Evolutionary conservation across 164 flowering plant genomes (phyloP).

Genomic region (Buxus sempervirens): DNA sequence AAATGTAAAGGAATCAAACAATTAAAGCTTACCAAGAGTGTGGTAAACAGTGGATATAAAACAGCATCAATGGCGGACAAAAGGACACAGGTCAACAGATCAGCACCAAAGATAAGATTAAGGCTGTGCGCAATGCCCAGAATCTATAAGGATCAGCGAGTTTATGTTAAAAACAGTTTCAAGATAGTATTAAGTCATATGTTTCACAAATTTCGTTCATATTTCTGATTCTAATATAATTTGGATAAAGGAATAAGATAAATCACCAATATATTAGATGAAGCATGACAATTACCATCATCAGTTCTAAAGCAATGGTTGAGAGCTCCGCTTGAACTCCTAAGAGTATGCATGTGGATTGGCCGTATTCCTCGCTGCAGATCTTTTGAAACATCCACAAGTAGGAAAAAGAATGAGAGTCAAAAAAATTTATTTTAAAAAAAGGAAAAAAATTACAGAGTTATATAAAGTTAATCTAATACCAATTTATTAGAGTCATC

Average conservation of each 20-base stretch:
- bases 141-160: slow-evolving; percentile 40
- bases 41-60: slow-evolving; percentile 58
- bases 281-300: slow-evolving; percentile 52
- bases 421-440: too few relatives aligned
- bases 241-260: background rate
- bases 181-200: background rate
- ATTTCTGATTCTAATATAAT: background rate
- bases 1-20: background rate
- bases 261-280: background rate
- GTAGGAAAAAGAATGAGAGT: background rate
- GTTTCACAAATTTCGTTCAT: background rate
- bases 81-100: slow-evolving; percentile 58
- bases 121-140: slow-evolving; percentile 84
- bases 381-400: slow-evolving; percentile 43
- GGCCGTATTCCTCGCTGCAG: slow-evolving; percentile 79
- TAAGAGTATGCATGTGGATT: slow-evolving; percentile 54
- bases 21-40: slow-evolving; percentile 49
- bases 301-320: slow-evolving; percentile 58
- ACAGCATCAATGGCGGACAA: slow-evolving; percentile 58
- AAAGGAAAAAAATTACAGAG: too few relatives aligned
- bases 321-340: slow-evolving; percentile 86
- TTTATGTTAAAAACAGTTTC: slow-evolving; percentile 7
- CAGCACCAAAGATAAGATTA: slow-evolving; percentile 67
- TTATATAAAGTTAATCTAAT: too few relatives aligned
- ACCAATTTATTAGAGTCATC: too few relatives aligned